A percentile compares a stretch with the other conserved stretches of the same genome.
Conservation (phyloP, 805 yeast genomes). For the Blastobotrys parvus region DNA sequence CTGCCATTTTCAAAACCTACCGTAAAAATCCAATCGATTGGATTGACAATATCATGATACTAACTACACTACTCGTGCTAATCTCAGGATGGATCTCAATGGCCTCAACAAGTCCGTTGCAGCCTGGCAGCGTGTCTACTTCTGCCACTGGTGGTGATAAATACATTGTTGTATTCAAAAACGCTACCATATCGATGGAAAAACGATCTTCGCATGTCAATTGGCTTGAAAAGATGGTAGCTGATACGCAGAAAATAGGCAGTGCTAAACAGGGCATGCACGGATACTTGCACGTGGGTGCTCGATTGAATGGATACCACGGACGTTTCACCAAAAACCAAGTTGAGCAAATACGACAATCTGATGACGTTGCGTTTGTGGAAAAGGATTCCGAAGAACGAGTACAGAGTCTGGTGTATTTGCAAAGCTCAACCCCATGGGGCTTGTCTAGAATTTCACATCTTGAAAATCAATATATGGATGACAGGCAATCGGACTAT, state of each 20-base stretch:
- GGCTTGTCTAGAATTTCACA: constrained; percentile 88
- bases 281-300: constrained; percentile 19
- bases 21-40: no score
- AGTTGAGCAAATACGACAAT: constrained; percentile 37
- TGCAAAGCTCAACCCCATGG: constrained; percentile 86
- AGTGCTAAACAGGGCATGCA: not conserved
- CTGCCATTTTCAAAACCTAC: no score
- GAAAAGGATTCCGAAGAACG: constrained; percentile 69
- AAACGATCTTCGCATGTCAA: constrained; percentile 5
- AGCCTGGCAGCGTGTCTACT: no score
- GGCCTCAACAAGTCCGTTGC: no score
- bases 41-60: no score
- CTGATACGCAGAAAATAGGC: not conserved
- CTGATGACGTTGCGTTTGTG: constrained; percentile 48
- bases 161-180: constrained; percentile 13
- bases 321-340: constrained; percentile 38
- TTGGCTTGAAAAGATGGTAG: constrained; percentile 11
- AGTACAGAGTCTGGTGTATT: constrained; percentile 49
- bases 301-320: constrained; percentile 35
- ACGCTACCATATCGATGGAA: not conserved
- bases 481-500: constrained; percentile 53
- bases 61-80: no score
- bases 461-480: constrained; percentile 54
- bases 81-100: no score
- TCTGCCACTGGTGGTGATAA: constrained; percentile 4